Evolutionary conservation across 768 basidiomycete genomes (phyloP), one percentile per base, ranked within the genome.

Genomic region (Pulveroboletus ravenelii): DNA sequence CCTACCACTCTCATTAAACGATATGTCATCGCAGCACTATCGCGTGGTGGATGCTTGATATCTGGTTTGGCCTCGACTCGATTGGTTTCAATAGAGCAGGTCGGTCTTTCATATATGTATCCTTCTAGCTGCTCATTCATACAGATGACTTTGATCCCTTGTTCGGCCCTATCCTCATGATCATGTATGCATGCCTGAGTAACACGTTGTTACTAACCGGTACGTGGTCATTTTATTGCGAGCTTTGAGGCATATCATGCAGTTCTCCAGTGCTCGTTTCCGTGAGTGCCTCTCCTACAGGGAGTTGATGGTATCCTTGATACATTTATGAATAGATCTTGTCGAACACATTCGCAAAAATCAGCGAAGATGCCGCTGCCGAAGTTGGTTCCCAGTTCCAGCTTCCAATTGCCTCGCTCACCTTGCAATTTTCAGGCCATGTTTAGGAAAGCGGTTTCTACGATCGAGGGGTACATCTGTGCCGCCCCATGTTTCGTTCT

Each of bases 1-100:
- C 17, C 20, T 42, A 8, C 13, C 29, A n/a, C 17, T 10, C 4
- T 3, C 39, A 14, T 36, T 50, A 29, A 47, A 37, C 56, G 53
- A 50, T 47, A 51, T 1, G 14, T 32, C 30, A 7, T 4, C 6
- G 5, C 15, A 80, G 80, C 20, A 77, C 80, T 27, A 90, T 94
- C 47, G 83, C 86, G 0, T 96, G 92, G 93, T 95, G 92, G 91
- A 89, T 96, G 84, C 76, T 94, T 20, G 89, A 94, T 62, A 67
- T 93, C 10, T 91, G 82, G 80, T 97, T 98, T 62, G 95, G 95
- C n/a, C 77, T 98, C 6, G 95, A 97, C 68, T 91, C 93, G 0
- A 82, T 76, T 41, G 94, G 94, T 5, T 96, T 98, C 60, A 81
- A 89, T 56, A 75, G 74, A 61, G 81, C 93, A 20, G 78, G 92